These are phyloP conservation scores for Eremomyces bilateralis DNA, from an alignment of 495 filamentous ascomycete species.

Conservation along the genomic window DNA sequence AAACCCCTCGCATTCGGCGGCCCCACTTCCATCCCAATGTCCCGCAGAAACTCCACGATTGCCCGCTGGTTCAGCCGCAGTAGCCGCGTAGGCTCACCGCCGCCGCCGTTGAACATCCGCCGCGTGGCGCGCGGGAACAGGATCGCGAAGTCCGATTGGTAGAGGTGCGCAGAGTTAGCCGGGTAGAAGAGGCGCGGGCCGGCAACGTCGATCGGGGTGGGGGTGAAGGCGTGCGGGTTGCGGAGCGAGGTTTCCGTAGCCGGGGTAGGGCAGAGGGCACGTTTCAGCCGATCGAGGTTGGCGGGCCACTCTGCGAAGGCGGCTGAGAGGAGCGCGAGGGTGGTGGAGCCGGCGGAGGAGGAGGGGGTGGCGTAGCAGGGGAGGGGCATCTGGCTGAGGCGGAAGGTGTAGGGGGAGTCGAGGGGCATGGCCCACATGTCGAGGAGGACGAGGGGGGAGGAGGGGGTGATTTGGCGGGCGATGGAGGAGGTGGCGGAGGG, in stretches of 20 bases:
- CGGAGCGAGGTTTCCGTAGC: no score
- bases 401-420: constrained; percentile 26
- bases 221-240: constrained; percentile 5
- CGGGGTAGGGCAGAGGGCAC: no score
- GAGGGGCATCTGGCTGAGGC: constrained; percentile 41
- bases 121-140: constrained; percentile 47
- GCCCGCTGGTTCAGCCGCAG: constrained; percentile 42
- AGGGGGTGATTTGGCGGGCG: constrained; percentile 35
- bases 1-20: no score
- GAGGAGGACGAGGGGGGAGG: constrained; percentile 37
- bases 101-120: constrained; percentile 32
- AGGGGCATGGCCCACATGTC: constrained; percentile 59
- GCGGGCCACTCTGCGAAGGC: constrained; percentile 50
- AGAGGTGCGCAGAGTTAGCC: constrained; percentile 39
- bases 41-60: constrained; percentile 35
- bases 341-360: constrained; percentile 23
- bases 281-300: constrained; percentile 37
- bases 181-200: constrained; percentile 35
- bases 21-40: constrained; percentile 27
- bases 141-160: constrained; percentile 57
- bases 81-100: constrained; percentile 30
- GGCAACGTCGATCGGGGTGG: constrained; percentile 3
- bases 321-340: constrained; percentile 44
- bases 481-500: constrained; percentile 28
- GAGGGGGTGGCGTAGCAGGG: constrained; percentile 33